phyloP scores from a whole-genome alignment of 2,329 filamentous ascomycete genomes.

The Talaromyces sp. region DNA sequence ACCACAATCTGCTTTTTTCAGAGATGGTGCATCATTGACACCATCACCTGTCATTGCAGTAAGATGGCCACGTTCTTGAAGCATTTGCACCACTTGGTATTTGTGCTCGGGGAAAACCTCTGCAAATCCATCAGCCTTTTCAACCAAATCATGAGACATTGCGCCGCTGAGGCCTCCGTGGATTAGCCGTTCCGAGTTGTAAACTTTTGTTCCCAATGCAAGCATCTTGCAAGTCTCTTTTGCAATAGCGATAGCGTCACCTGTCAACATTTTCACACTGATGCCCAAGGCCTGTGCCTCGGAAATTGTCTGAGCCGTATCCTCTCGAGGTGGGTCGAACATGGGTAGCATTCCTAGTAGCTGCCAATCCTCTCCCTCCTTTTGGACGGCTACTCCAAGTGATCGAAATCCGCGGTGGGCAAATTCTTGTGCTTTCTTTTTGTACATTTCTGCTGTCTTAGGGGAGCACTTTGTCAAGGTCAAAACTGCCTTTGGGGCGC shows the following conservation, averaged over 20 bases:
- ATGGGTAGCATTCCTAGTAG: conserved; percentile 72
- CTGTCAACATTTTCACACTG: conserved; percentile 75
- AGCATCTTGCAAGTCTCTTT: conserved; percentile 81
- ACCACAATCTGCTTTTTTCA: conserved; percentile 70
- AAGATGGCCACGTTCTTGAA: conserved; percentile 66
- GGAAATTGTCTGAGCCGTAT: conserved; percentile 71
- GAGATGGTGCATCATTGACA: conserved; percentile 68
- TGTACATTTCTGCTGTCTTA: conserved; percentile 61
- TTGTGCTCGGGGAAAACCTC: conserved; percentile 73
- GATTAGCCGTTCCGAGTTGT: conserved; percentile 73
- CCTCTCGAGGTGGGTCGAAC: conserved; percentile 75
- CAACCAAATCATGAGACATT: conserved; percentile 69
- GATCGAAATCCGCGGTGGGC: conserved; percentile 74
- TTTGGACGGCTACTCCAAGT: conserved; percentile 71
- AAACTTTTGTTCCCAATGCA: conserved; percentile 71
- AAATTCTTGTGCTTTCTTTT: conserved; percentile 67
- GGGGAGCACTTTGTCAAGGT: conserved; percentile 63
- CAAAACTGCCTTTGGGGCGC: conserved; percentile 70
- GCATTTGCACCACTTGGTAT: conserved; percentile 70
- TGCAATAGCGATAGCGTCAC: conserved; percentile 73
- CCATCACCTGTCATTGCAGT: conserved; percentile 73
- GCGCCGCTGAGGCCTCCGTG: conserved; percentile 68
- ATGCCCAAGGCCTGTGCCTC: conserved; percentile 72
- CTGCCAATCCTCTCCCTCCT: conserved; percentile 68
- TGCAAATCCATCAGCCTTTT: conserved; percentile 68